Evolutionary conservation across 768 basidiomycete species (phyloP), one percentile per base, ranked within the genome.

Genomic region (Tephrocybe sp.): DNA sequence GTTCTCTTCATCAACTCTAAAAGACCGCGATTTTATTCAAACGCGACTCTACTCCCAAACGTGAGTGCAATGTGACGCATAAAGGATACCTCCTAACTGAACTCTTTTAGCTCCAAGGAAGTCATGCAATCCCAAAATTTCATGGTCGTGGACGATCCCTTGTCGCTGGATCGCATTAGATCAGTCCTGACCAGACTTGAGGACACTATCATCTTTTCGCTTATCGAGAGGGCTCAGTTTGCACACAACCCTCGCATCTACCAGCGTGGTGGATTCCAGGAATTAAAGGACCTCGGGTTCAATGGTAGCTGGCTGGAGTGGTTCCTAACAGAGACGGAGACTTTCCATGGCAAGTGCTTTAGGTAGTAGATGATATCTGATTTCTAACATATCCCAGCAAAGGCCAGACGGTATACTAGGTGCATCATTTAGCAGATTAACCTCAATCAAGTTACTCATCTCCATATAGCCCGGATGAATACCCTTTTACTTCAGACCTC

Each of bases 211-310:
- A 98, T 98, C 68, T 99, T 99, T 68, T 85, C 82, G 44, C 79
- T 98, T 50, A 99, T 99, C 62, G 97, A 99, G 67, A 83, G 97
- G 14, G 96, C 95, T 0, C 96, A 98, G 65, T 99, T 98, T 63
- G 92, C 92, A 0, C 87, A 92, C 65, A 98, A 98, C 64, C 84
- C 89, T 17, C 81, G 78, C 53, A 95, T 97, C 52, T 99, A 99
- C 71, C 75, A 84, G 46, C 78, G 77, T 13, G 89, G 85, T 19
- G 85, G 79, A 1, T 91, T 98, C 70, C 68, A 83, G 32, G 90
- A 95, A 68, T 77, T 97, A 36, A 76, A 75, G 35, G 78, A 84
- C 35, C 67, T 83, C 30, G 86, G 85, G 0, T 95, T 93, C 67
- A 62, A 80, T 4, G 92, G 92, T 3, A 92, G 85, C 55, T 98